Conservation (phyloP, 2,329 filamentous ascomycete genomes). For the Verticillium albo-atrum region DNA sequence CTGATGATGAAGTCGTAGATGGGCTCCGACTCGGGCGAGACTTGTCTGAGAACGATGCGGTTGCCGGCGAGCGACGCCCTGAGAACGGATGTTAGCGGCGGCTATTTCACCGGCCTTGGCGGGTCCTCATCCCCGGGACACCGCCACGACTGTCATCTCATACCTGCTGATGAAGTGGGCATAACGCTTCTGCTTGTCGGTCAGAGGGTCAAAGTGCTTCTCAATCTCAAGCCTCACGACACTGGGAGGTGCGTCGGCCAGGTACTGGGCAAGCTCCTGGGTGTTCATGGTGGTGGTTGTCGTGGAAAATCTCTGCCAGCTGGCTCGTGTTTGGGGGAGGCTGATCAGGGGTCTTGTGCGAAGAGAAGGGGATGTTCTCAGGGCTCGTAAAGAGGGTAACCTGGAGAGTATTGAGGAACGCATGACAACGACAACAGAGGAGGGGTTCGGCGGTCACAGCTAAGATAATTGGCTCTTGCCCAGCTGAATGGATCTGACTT, state of each 20-base stretch:
- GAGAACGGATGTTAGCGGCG: constrained; percentile 8
- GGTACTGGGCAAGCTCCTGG: constrained; percentile 67
- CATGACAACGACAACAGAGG: not conserved
- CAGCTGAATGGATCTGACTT: constrained; percentile 2
- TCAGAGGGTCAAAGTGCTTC: constrained; percentile 81
- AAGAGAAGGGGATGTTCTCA: not conserved
- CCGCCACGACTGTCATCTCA: constrained; percentile 12
- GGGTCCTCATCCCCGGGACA: not conserved
- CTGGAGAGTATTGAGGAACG: constrained; percentile 24
- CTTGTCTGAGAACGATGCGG: constrained; percentile 73
- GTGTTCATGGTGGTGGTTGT: constrained; percentile 46
- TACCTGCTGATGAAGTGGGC: constrained; percentile 84
- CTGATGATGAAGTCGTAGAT: constrained; percentile 79
- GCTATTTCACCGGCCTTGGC: not conserved
- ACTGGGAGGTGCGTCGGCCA: constrained; percentile 85
- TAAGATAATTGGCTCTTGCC: constrained; percentile 1
- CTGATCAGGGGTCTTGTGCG: constrained; percentile 1
- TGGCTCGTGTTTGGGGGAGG: constrained; percentile 3
- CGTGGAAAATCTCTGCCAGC: constrained; percentile 15
- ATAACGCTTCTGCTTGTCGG: constrained; percentile 78
- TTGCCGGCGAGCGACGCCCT: constrained; percentile 75
- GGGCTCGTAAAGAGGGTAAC: constrained; percentile 20
- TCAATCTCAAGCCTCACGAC: constrained; percentile 87
- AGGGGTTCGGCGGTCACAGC: not conserved
- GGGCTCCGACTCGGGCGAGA: constrained; percentile 74